These are phyloP conservation scores for Allium fistulosum DNA, from an alignment of 106 monocot species.

Conservation along the genomic window DNA sequence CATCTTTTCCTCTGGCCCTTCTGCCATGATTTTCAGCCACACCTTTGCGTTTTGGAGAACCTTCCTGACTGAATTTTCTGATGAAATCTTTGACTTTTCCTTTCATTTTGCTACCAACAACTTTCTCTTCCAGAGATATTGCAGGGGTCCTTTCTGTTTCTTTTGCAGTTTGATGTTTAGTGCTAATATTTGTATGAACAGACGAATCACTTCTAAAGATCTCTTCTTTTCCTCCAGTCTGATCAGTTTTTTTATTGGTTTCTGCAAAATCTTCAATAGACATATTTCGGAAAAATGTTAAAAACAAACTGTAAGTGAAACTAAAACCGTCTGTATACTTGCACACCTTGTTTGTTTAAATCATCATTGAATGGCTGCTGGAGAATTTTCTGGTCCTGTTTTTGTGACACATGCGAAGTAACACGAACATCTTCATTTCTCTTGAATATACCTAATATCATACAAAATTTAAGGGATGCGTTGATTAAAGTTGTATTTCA, in stretches of 20 bases:
- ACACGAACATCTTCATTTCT: slow-evolving; percentile 20
- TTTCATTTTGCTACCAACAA: slow-evolving; percentile 35
- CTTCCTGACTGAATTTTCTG: slow-evolving; percentile 64
- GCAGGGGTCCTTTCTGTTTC: slow-evolving; percentile 4
- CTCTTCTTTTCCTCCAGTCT: slow-evolving; percentile 18
- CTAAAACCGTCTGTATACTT: too few species aligned
- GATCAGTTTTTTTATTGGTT: slow-evolving; percentile 14
- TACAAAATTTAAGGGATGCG: background rate
- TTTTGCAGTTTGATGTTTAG: slow-evolving; percentile 5
- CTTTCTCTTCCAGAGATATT: slow-evolving; percentile 35
- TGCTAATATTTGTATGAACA: slow-evolving; percentile 5
- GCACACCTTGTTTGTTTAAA: slow-evolving; percentile 7
- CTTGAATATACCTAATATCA: slow-evolving; percentile 5
- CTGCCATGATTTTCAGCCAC: slow-evolving; percentile 15
- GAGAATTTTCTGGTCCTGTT: slow-evolving; percentile 16
- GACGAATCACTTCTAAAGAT: slow-evolving; percentile 1
- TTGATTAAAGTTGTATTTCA: too few species aligned
- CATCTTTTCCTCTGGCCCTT: slow-evolving; percentile 26
- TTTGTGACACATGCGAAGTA: slow-evolving; percentile 10
- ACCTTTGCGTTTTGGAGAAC: slow-evolving; percentile 25
- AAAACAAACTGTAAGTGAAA: too few species aligned
- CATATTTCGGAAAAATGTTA: too few species aligned
- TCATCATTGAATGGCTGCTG: slow-evolving; percentile 23
- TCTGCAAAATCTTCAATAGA: slow-evolving; percentile 5
- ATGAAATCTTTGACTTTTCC: slow-evolving; percentile 87